Evolutionary conservation across 2,329 filamentous ascomycete species (phyloP).

Genomic region (Emergomyces pasteurianus): DNA sequence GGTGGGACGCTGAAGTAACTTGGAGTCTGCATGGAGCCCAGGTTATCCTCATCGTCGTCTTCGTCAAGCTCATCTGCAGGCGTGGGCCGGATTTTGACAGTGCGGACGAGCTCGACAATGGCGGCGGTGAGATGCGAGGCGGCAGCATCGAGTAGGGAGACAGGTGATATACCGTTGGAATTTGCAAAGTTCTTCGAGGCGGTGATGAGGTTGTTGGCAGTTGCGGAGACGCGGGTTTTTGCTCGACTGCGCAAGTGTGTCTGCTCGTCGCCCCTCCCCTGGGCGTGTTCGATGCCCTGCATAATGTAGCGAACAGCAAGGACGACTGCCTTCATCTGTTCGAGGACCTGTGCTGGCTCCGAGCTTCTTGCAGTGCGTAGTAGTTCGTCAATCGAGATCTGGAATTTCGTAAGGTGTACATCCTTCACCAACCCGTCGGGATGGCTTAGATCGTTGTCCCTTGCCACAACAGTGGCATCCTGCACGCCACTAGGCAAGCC

Average conservation of each 20-base stretch:
- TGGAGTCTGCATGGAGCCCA: constrained; percentile 53
- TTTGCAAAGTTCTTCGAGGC: constrained; percentile 83
- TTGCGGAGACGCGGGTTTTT: constrained; percentile 74
- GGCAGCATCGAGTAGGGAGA: constrained; percentile 87
- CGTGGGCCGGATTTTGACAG: constrained; percentile 71
- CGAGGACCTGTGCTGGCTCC: constrained; percentile 63
- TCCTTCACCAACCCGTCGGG: constrained; percentile 74
- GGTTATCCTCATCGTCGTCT: constrained; percentile 54
- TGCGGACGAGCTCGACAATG: constrained; percentile 71
- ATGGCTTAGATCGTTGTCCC: constrained; percentile 60
- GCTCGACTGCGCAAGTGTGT: constrained; percentile 54
- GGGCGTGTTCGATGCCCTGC: constrained; percentile 57
- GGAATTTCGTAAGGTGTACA: constrained; percentile 87
- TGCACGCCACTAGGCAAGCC: constrained; percentile 46
- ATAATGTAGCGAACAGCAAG: constrained; percentile 73
- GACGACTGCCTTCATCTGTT: constrained; percentile 78
- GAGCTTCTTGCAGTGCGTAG: constrained; percentile 63
- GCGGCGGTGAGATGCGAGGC: constrained; percentile 80
- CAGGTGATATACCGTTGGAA: constrained; percentile 72
- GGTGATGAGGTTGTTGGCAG: constrained; percentile 91
- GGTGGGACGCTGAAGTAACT: constrained; percentile 54
- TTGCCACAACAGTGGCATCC: constrained; percentile 35
- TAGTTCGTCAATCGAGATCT: constrained; percentile 85
- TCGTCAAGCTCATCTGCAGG: constrained; percentile 65
- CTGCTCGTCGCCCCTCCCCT: constrained; percentile 42